These are phyloP conservation scores for Mycena epipterygia DNA, from an alignment of 768 basidiomycete genomes.

Conservation along the genomic window DNA sequence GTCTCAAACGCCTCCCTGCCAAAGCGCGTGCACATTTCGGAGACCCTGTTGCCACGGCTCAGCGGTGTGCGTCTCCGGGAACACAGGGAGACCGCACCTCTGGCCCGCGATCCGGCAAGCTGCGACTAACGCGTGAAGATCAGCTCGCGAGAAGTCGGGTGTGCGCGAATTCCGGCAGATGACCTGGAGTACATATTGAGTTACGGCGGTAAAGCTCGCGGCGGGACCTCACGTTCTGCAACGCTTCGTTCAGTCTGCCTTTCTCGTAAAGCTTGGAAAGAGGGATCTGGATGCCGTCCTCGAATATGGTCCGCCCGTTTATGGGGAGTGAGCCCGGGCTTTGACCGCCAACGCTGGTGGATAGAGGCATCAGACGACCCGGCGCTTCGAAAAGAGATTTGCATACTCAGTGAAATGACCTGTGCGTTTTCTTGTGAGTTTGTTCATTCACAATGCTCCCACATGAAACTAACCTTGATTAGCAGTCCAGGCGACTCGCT, in stretches of 20 bases:
- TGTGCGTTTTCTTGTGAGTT: neutral
- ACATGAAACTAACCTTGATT: slow-evolving; percentile 33
- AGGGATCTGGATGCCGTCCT: slow-evolving; percentile 48
- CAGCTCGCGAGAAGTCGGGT: slow-evolving; percentile 45
- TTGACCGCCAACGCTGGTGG: slow-evolving; percentile 31
- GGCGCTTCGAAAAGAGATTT: neutral
- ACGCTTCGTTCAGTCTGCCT: slow-evolving; percentile 42
- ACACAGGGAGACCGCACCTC: slow-evolving; percentile 21
- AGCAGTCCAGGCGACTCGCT: slow-evolving; percentile 46
- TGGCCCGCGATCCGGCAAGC: slow-evolving; percentile 43
- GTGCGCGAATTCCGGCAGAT: slow-evolving; percentile 44
- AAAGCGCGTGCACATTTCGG: slow-evolving; percentile 44
- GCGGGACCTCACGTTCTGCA: slow-evolving; percentile 38
- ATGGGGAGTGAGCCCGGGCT: slow-evolving; percentile 32
- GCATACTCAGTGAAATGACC: slow-evolving; percentile 45
- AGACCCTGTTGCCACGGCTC: slow-evolving; percentile 21
- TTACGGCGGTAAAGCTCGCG: neutral
- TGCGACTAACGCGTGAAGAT: slow-evolving; percentile 46
- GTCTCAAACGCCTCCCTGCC: slow-evolving; percentile 41
- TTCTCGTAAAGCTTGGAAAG: slow-evolving; percentile 43
- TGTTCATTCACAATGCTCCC: neutral
- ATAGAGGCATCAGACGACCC: neutral
- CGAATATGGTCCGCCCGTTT: slow-evolving; percentile 38
- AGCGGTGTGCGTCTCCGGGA: neutral
- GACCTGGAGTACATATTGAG: slow-evolving; percentile 21